These are phyloP conservation scores for Magnusiomyces magnusii DNA, from an alignment of 1,139 yeast species.

Conservation along the genomic window DNA sequence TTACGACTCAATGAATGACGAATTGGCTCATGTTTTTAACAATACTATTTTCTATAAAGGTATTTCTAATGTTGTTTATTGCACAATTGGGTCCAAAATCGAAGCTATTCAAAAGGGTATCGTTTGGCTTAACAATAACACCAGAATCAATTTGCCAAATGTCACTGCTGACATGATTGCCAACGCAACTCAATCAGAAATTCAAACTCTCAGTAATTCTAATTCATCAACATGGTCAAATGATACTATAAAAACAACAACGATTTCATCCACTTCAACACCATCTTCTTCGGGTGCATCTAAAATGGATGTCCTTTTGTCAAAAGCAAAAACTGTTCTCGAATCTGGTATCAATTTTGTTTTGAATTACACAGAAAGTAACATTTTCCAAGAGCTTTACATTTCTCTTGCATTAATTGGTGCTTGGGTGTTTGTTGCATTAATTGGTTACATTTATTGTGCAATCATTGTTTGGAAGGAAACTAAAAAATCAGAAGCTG, in stretches of 20 bases:
- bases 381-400: conserved; percentile 22
- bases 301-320: conserved; percentile 1
- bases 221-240: not conserved
- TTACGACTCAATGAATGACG: conserved; percentile 45
- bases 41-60: conserved; percentile 60
- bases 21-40: conserved; percentile 52
- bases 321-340: conserved; percentile 13
- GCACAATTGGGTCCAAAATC: conserved; percentile 71
- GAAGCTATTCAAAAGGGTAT: conserved; percentile 59
- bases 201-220: not conserved
- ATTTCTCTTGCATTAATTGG: conserved; percentile 20
- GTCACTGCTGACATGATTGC: conserved; percentile 11
- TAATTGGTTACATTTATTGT: conserved; percentile 22
- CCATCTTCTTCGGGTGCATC: not conserved
- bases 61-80: conserved; percentile 55
- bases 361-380: conserved; percentile 19
- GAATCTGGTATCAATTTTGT: conserved; percentile 15
- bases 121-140: conserved; percentile 66
- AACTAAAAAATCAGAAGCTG: not conserved
- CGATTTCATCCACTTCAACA: not conserved
- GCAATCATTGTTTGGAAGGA: not conserved
- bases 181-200: not conserved
- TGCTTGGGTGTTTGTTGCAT: conserved; percentile 23
- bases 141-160: conserved; percentile 52
- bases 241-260: not conserved